A percentile compares a stretch with the other conserved stretches of the same genome.
Evolutionary conservation across 192 early-diverging fungal species (phyloP).

Genomic region (Mortierella antarctica): DNA sequence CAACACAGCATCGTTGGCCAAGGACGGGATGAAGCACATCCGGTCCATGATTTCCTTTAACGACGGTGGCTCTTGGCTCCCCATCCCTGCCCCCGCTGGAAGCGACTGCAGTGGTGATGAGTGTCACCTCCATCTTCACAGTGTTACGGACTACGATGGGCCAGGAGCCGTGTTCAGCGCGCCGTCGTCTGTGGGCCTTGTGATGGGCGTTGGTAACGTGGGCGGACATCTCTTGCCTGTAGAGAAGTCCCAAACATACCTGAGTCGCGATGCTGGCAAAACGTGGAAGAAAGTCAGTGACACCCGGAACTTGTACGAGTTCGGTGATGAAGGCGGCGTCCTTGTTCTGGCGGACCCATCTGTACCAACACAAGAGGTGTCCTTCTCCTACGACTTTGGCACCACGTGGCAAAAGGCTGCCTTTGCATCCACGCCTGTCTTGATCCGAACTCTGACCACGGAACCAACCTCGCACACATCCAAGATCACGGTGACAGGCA

Average conservation of each 20-base stretch:
- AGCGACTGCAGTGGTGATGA: conserved; percentile 48
- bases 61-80: conserved; percentile 71
- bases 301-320: conserved; percentile 78
- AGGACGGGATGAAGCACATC: conserved; percentile 71
- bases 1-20: conserved; percentile 74
- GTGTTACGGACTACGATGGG: conserved; percentile 73
- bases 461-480: conserved; percentile 73
- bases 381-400: conserved; percentile 87
- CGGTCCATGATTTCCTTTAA: conserved; percentile 88
- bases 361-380: conserved; percentile 69
- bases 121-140: conserved; percentile 86
- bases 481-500: conserved; percentile 79
- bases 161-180: conserved; percentile 75
- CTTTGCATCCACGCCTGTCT: conserved; percentile 69
- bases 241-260: conserved; percentile 74
- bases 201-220: conserved; percentile 93
- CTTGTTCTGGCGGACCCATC: conserved; percentile 81
- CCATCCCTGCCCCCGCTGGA: conserved; percentile 19
- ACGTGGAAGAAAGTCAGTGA: conserved; percentile 82
- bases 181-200: conserved; percentile 77
- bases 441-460: conserved; percentile 70
- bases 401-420: conserved; percentile 71
- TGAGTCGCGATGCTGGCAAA: conserved; percentile 88
- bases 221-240: conserved; percentile 72
- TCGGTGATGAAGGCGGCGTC: conserved; percentile 93